These are phyloP conservation scores for Cercospora janseana DNA, from an alignment of 2,329 filamentous ascomycete genomes.

Conservation along the genomic window DNA sequence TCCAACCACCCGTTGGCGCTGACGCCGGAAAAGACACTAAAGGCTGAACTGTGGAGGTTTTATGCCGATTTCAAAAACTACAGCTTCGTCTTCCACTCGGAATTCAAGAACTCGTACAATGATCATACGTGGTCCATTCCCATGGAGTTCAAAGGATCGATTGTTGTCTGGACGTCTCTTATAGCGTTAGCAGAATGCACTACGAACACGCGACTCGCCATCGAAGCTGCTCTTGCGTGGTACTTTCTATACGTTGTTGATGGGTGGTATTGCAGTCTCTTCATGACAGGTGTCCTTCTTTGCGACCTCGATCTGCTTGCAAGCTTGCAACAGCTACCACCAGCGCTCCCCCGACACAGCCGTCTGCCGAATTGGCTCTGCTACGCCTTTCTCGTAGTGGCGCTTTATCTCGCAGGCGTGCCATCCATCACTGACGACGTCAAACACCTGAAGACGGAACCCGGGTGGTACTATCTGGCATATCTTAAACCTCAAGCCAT, in stretches of 20 bases:
- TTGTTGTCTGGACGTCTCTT: constrained; percentile 59
- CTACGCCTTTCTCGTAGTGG: constrained; percentile 52
- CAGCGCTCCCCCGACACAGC: background rate
- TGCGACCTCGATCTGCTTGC: constrained; percentile 58
- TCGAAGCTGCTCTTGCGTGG: constrained; percentile 46
- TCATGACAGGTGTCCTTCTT: constrained; percentile 60
- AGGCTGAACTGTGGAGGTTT: constrained; percentile 16
- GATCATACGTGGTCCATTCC: constrained; percentile 64
- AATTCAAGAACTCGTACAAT: constrained; percentile 58
- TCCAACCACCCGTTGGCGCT: constrained; percentile 38
- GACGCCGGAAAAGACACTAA: constrained; percentile 13
- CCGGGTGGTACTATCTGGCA: constrained; percentile 49
- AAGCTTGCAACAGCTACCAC: constrained; percentile 7
- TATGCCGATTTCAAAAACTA: constrained; percentile 58
- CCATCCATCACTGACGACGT: constrained; percentile 40
- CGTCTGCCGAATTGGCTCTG: constrained; percentile 42
- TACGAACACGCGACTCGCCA: constrained; percentile 41
- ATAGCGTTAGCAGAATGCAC: constrained; percentile 56
- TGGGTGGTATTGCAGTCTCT: constrained; percentile 61
- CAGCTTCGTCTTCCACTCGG: constrained; percentile 65
- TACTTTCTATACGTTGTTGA: constrained; percentile 69
- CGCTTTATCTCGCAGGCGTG: constrained; percentile 60
- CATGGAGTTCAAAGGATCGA: constrained; percentile 61
- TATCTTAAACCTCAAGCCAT: constrained; percentile 44
- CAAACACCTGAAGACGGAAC: constrained; percentile 6